Conservation (phyloP, 768 basidiomycete genomes). For the Lactifluus echinatus region DNA sequence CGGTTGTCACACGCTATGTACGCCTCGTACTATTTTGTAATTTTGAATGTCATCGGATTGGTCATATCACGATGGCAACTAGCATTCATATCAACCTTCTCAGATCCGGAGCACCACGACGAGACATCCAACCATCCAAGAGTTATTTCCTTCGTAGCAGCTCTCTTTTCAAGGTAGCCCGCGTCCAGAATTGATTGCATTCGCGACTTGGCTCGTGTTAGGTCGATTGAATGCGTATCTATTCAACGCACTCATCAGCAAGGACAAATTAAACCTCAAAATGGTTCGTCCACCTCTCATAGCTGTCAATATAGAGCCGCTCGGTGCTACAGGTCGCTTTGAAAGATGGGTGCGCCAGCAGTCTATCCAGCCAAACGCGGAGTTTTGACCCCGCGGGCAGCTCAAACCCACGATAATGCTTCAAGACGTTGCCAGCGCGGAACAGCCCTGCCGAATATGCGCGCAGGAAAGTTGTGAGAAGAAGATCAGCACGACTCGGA, state of each 20-base stretch:
- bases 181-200: slow-evolving; percentile 61
- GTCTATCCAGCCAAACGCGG: slow-evolving; percentile 41
- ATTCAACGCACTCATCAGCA: not conserved
- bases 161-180: slow-evolving; percentile 45
- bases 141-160: no score
- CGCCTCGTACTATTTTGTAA: no score
- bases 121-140: no score
- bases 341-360: slow-evolving; percentile 56
- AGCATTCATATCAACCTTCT: no score
- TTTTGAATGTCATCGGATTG: no score
- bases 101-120: no score
- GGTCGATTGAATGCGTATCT: slow-evolving; percentile 75
- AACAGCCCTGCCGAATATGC: slow-evolving; percentile 49
- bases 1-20: no score
- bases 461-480: no score
- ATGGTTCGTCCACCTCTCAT: slow-evolving; percentile 48
- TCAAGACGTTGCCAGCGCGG: slow-evolving; percentile 53
- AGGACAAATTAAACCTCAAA: not conserved
- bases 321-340: slow-evolving; percentile 62
- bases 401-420: slow-evolving; percentile 59
- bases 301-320: slow-evolving; percentile 65
- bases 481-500: no score
- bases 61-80: no score
- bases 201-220: slow-evolving; percentile 68
- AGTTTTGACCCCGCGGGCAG: slow-evolving; percentile 43